These are phyloP conservation scores for Starmerella apis DNA, from an alignment of 805 yeast species.

Conservation along the genomic window DNA sequence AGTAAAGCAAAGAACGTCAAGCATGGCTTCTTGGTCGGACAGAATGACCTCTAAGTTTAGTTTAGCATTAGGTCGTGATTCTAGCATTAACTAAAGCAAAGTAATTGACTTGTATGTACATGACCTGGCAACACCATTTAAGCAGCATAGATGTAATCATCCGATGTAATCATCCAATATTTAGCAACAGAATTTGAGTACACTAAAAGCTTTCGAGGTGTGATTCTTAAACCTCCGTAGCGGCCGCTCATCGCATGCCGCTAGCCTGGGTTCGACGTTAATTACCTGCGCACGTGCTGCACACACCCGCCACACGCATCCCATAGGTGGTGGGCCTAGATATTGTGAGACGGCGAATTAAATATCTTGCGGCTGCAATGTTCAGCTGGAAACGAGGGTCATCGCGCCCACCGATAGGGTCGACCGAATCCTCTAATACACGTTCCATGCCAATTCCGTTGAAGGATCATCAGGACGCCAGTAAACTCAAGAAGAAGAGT, in stretches of 20 bases:
- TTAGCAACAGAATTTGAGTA: too few species aligned
- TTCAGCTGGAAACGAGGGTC: neutral
- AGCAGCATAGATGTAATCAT: neutral
- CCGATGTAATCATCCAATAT: too few species aligned
- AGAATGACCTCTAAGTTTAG: neutral
- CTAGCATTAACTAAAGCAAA: too few species aligned
- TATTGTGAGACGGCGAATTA: neutral
- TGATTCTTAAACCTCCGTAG: too few species aligned
- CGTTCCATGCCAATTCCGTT: conserved; percentile 1
- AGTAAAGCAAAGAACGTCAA: neutral
- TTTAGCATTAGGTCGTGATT: too few species aligned
- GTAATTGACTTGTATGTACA: neutral
- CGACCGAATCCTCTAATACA: neutral
- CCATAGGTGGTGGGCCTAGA: neutral
- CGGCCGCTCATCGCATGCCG: too few species aligned
- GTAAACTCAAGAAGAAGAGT: neutral
- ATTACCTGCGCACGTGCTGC: neutral
- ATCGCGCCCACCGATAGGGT: neutral
- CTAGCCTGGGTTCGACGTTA: neutral
- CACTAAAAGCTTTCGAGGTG: too few species aligned
- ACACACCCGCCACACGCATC: neutral
- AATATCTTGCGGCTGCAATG: neutral
- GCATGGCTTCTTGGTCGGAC: conserved; percentile 1
- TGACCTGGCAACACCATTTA: neutral
- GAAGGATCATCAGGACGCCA: neutral